phyloP scores from a whole-genome alignment of 257 asterid genomes.

The Misopates orontium region DNA sequence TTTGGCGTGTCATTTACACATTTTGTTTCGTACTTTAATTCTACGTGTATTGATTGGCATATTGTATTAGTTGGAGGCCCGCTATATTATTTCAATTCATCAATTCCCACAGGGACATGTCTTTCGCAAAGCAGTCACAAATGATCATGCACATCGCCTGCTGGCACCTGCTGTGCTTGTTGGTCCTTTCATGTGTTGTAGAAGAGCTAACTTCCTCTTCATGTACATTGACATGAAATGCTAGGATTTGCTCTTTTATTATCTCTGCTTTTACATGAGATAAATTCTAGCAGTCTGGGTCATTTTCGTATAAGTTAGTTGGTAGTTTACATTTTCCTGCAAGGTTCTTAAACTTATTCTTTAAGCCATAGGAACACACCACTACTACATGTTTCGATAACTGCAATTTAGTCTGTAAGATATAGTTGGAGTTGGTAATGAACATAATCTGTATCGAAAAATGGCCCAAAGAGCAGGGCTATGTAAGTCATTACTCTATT shows the following conservation, averaged over 20 bases:
- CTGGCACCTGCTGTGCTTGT: too few relatives aligned
- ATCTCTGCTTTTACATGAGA: background rate
- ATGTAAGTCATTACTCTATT: background rate
- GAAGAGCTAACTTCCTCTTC: background rate
- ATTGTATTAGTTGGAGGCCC: conserved; percentile 7
- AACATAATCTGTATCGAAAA: background rate
- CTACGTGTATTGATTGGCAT: too few relatives aligned
- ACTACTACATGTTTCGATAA: background rate
- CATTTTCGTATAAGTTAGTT: background rate
- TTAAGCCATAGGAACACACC: conserved; percentile 3
- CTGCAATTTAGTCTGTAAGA: background rate
- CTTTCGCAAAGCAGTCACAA: too few relatives aligned
- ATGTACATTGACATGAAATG: background rate
- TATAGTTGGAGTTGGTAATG: background rate
- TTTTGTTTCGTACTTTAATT: background rate
- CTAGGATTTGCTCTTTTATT: conserved; percentile 10
- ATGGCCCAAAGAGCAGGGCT: background rate
- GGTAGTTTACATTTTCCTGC: background rate
- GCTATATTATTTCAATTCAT: too few relatives aligned
- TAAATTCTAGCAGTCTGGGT: conserved; percentile 8
- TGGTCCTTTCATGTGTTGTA: too few relatives aligned
- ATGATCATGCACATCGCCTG: too few relatives aligned
- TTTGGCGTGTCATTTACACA: background rate
- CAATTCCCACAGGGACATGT: too few relatives aligned
- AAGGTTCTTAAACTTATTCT: background rate